Percentiles rank a stretch among this genome's conserved stretches.
Conservation (phyloP, 257 asterid genomes). For the Nicotiana undulata region DNA sequence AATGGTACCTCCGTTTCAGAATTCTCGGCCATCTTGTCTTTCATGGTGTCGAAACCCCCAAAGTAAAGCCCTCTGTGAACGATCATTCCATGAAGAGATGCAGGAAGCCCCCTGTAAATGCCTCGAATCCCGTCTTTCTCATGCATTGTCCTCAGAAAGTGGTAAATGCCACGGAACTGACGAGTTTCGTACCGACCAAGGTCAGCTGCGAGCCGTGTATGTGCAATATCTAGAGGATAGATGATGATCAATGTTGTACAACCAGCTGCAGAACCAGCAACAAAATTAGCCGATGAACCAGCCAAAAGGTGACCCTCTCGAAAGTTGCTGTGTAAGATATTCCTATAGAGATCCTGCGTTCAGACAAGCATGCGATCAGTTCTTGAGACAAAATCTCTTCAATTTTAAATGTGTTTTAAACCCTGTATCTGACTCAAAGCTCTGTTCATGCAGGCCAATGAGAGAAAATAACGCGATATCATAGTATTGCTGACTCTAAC, state of each 20-base stretch:
- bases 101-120: constrained; percentile 81
- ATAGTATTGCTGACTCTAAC: not conserved
- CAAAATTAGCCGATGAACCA: constrained; percentile 70
- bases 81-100: constrained; percentile 90
- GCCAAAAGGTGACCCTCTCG: constrained; percentile 45
- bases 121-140: constrained; percentile 68
- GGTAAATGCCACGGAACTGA: constrained; percentile 75
- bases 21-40: constrained; percentile 51
- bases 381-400: not conserved
- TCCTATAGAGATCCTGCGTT: constrained; percentile 71
- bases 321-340: constrained; percentile 52
- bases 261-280: constrained; percentile 91
- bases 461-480: not conserved
- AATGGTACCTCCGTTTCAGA: constrained; percentile 46
- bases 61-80: constrained; percentile 87
- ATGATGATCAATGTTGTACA: constrained; percentile 79
- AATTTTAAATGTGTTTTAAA: not conserved
- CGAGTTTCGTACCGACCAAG: constrained; percentile 70
- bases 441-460: not conserved
- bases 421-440: not conserved
- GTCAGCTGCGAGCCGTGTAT: constrained; percentile 95
- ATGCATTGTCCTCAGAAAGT: constrained; percentile 55
- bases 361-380: not conserved
- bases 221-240: constrained; percentile 95
- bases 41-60: constrained; percentile 81